Conservation (phyloP, 345 rosid genomes). For the Populus davidiana region DNA sequence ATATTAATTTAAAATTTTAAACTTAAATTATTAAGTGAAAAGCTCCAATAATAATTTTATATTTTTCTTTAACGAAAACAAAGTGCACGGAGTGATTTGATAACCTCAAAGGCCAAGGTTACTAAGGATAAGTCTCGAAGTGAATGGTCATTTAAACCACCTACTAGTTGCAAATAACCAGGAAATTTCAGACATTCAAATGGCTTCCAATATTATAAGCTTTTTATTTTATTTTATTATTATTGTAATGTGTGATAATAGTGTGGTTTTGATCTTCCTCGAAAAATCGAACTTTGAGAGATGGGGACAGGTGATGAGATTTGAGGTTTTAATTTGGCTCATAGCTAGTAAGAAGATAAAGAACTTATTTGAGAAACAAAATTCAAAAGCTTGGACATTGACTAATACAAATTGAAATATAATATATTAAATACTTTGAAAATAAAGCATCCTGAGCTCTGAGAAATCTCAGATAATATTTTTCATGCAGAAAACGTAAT, state of each 20-base stretch:
- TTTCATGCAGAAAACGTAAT: neutral
- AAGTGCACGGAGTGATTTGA: too few relatives aligned
- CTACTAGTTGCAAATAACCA: neutral
- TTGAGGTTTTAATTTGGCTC: neutral
- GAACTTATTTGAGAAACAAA: neutral
- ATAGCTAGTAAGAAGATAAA: too few relatives aligned
- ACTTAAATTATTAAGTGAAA: too few relatives aligned
- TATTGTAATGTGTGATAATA: neutral
- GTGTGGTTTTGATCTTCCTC: neutral
- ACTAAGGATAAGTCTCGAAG: neutral
- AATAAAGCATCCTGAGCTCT: too few relatives aligned
- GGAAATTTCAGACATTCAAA: neutral
- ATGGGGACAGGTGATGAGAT: too few relatives aligned
- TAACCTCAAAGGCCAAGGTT: too few relatives aligned
- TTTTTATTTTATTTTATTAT: too few relatives aligned
- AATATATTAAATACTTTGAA: neutral
- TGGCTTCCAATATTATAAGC: neutral
- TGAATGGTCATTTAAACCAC: neutral
- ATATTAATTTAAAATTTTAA: too few relatives aligned
- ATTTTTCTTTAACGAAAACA: too few relatives aligned
- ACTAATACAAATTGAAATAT: neutral
- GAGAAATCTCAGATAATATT: neutral
- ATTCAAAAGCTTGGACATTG: neutral
- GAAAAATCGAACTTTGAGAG: neutral
- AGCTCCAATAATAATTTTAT: too few relatives aligned